Evolutionary conservation across 257 asterid genomes (phyloP).

Genomic region (Nicotiana tabacum): DNA sequence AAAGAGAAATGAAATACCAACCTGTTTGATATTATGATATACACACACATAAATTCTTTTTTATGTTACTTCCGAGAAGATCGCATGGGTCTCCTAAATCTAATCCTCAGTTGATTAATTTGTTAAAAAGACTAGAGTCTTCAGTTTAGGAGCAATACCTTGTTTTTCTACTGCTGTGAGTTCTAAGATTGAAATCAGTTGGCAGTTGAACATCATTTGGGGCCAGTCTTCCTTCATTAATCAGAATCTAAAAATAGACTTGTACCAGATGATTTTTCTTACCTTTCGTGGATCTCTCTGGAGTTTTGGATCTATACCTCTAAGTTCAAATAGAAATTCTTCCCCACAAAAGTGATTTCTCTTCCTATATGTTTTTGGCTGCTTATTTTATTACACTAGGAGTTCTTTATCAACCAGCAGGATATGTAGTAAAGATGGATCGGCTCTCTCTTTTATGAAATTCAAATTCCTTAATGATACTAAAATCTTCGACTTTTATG

Average conservation of each 20-base stretch:
- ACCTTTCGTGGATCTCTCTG: neutral
- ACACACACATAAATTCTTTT: neutral
- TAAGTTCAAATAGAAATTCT: neutral
- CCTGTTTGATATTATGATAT: slow-evolving; percentile 50
- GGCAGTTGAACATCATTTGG: neutral
- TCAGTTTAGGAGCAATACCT: slow-evolving; percentile 1
- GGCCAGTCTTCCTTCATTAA: neutral
- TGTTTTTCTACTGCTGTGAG: neutral
- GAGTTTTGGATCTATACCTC: neutral
- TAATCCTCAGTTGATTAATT: neutral
- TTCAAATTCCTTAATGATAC: neutral
- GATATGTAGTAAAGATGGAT: neutral
- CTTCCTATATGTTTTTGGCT: neutral
- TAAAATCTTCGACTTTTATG: neutral
- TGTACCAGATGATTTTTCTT: neutral
- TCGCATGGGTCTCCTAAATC: neutral
- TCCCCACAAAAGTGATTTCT: neutral
- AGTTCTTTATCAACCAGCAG: neutral
- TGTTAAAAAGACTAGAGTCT: neutral
- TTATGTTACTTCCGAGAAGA: neutral
- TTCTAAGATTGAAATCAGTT: neutral
- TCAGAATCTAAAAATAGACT: neutral
- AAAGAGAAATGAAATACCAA: slow-evolving; percentile 19
- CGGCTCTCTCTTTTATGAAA: neutral
- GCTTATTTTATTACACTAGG: neutral